Percentiles rank a stretch among this genome's conserved stretches.
These are phyloP conservation scores for Diaporthe longicolla DNA, from an alignment of 2,329 filamentous ascomycete genomes.

Conservation along the genomic window DNA sequence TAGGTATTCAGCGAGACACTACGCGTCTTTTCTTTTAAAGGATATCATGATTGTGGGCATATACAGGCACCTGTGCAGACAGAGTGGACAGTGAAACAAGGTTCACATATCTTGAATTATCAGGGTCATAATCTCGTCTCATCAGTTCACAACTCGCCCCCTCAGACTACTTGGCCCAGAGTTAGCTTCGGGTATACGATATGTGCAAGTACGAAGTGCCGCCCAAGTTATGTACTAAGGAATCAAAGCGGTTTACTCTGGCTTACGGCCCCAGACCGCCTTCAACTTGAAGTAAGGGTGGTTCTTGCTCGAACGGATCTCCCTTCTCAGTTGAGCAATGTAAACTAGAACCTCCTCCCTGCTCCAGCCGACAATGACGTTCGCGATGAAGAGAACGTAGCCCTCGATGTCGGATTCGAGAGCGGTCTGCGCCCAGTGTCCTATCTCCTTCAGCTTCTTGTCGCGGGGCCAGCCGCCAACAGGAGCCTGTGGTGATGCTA, in stretches of 20 bases:
- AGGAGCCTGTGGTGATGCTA: constrained; percentile 43
- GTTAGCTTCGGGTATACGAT: neutral
- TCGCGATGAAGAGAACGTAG: constrained; percentile 50
- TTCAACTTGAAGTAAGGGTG: constrained; percentile 51
- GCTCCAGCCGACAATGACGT: constrained; percentile 54
- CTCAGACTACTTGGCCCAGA: neutral
- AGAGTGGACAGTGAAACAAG: neutral
- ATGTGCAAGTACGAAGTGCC: neutral
- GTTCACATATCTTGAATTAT: neutral
- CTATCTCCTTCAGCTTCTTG: constrained; percentile 48
- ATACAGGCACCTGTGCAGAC: neutral
- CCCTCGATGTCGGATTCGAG: constrained; percentile 41
- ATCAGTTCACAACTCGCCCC: neutral
- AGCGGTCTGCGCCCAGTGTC: constrained; percentile 41
- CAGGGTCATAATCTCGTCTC: constrained; percentile 9
- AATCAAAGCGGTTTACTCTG: constrained; percentile 15
- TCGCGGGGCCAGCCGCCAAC: constrained; percentile 50
- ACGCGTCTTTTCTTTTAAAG: neutral
- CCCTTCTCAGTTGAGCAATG: constrained; percentile 52
- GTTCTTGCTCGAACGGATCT: constrained; percentile 49
- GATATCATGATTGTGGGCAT: neutral
- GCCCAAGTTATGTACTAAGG: neutral
- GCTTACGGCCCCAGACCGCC: constrained; percentile 50
- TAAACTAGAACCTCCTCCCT: constrained; percentile 53
- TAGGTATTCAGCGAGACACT: neutral